Evolutionary conservation across 2,329 filamentous ascomycete genomes (phyloP).

Genomic region (Pseudogymnoascus sp.): DNA sequence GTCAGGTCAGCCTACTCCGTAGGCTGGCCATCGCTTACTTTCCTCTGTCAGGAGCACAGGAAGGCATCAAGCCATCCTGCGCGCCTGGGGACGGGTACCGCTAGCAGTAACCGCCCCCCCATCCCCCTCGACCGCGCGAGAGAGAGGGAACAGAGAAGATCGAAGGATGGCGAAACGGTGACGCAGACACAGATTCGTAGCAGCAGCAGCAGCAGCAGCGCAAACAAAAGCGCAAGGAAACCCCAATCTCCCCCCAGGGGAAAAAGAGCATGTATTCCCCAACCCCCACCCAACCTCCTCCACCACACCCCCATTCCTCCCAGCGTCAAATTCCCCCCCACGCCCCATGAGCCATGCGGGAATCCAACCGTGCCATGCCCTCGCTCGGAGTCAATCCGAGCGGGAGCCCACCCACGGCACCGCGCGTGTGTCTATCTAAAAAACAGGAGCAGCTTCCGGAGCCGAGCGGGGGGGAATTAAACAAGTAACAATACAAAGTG

Average conservation of each 20-base stretch:
- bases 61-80: not conserved
- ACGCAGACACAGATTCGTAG: not conserved
- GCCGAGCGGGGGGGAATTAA: not conserved
- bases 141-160: not conserved
- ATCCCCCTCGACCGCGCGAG: not conserved
- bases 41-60: not conserved
- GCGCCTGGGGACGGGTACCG: not conserved
- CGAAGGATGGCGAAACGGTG: not conserved
- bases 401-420: not conserved
- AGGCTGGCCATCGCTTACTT: not conserved
- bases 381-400: not conserved
- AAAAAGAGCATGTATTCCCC: not conserved
- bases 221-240: constrained; percentile 3
- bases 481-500: not conserved
- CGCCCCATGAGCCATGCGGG: not conserved
- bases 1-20: not conserved
- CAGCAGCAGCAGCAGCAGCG: not conserved
- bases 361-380: not conserved
- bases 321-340: not conserved
- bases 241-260: not conserved
- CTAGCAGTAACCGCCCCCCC: not conserved
- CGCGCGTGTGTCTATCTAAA: not conserved
- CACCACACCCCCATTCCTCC: not conserved
- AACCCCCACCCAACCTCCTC: not conserved
- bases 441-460: not conserved